A percentile compares a stretch with the other conserved stretches of the same genome.
phyloP scores from a whole-genome alignment of 164 flowering plant species.

The Saururus chinensis region DNA sequence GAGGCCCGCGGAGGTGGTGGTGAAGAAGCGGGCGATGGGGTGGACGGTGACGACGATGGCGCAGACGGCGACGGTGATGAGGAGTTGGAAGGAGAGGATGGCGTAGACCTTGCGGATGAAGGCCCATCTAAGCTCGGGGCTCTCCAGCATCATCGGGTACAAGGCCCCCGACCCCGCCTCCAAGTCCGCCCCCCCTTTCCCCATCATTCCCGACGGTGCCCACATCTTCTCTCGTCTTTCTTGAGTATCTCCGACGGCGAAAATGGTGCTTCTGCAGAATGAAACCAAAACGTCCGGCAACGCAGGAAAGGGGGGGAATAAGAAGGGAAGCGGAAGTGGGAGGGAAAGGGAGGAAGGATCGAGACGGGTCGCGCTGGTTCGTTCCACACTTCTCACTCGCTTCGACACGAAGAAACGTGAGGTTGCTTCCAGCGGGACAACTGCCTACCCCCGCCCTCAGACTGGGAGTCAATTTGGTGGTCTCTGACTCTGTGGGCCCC shows the following conservation, averaged over 20 bases:
- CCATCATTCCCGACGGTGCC: constrained; percentile 11
- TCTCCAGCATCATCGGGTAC: constrained; percentile 64
- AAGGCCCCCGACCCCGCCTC: constrained; percentile 32
- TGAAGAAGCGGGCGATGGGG: constrained; percentile 10
- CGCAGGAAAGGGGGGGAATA: no score
- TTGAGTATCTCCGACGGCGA: not conserved
- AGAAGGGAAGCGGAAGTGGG: not conserved
- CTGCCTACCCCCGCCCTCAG: no score
- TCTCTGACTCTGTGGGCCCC: no score
- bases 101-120: constrained; percentile 67
- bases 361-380: not conserved
- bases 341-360: not conserved
- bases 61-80: constrained; percentile 55
- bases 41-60: constrained; percentile 25
- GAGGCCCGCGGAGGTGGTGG: not conserved
- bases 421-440: no score
- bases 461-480: no score
- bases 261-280: not conserved
- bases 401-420: no score
- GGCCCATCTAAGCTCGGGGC: constrained; percentile 62
- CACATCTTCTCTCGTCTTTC: constrained; percentile 10
- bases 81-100: constrained; percentile 44
- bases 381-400: no score
- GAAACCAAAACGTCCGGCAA: not conserved
- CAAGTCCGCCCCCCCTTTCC: constrained; percentile 23